Base-by-base conservation (phyloP, 768 basidiomycete species). In the Macrolepiota dolichaula region DNA sequence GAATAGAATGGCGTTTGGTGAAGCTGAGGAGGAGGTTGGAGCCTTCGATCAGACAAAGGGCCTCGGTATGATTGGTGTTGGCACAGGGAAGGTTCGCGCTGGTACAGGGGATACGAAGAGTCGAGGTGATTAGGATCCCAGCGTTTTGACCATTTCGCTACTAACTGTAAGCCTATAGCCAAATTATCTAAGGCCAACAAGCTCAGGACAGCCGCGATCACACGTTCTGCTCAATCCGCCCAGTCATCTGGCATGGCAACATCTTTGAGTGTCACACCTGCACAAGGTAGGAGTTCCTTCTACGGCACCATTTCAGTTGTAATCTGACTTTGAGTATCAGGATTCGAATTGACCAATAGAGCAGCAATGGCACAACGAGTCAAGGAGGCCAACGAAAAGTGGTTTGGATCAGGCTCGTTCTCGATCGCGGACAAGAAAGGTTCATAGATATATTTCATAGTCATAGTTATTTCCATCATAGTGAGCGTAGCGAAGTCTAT, bases 41-140 rank as follows among this genome's bases (percentile, higher is more conserved):
- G 92, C 95, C 35, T 96, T 94, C 67, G 97, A 97, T 76, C 88
- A 98, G 77, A 96, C 95, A n/a, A 92, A 94, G 78, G 97, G 97
- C 4, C 74, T 98, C 71, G 97, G 97, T 63, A 98, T 99, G 96
- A 92, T 98, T 63, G 94, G 95, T 40, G 81, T 81, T 56, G 80
- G 86, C 17, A 88, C 89, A 5, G 97, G 97, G 24, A 92, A 94
- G 72, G 91, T 99, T 55, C 81, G 97, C 57, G 94, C 94, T 12
- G 88, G 89, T 29, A 72, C 86, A 54, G 94, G 91, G 55, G 96
- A 98, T 71, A 84, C 89, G 46, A 94, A 94, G 77, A 96, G 89
- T 76, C 87, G 89, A 79, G 95, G 96, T 96, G 63, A 85, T 74
- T 49, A 38, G 25, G 36, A 19, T 36, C n/a, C 29, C 7, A 32